Evolutionary conservation across 345 rosid species (phyloP).

Genomic region (Rhodamnia argentea): DNA sequence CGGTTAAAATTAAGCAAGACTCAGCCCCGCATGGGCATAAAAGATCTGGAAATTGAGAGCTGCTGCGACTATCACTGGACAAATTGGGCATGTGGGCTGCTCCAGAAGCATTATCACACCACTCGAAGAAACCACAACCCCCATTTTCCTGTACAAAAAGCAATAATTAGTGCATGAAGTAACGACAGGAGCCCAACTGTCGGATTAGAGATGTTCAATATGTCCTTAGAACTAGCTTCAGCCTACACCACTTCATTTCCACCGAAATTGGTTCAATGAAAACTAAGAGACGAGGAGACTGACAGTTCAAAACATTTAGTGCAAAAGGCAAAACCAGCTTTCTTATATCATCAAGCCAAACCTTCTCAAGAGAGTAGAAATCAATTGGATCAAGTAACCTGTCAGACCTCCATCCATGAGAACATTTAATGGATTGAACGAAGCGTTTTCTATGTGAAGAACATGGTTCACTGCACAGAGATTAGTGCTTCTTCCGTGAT

Average conservation of each 20-base stretch:
- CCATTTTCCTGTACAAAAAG: constrained; percentile 34
- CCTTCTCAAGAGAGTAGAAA: neutral
- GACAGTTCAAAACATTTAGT: neutral
- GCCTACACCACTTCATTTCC: neutral
- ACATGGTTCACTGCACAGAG: neutral
- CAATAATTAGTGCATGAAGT: neutral
- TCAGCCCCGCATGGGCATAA: constrained; percentile 49
- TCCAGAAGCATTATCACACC: constrained; percentile 37
- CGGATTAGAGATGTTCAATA: neutral
- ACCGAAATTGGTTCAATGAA: neutral
- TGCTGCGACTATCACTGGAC: neutral
- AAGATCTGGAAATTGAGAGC: constrained; percentile 18
- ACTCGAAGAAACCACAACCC: constrained; percentile 54
- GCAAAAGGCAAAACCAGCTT: neutral
- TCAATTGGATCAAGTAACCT: neutral
- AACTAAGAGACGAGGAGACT: neutral
- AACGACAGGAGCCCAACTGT: neutral
- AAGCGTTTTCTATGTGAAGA: neutral
- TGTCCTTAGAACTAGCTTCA: neutral
- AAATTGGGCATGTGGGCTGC: neutral
- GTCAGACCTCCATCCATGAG: neutral
- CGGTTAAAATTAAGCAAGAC: constrained; percentile 29
- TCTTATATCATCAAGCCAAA: neutral
- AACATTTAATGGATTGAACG: neutral
- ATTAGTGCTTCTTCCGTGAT: neutral